A percentile compares a stretch with the other conserved stretches of the same genome.
Conservation (phyloP, 2,329 filamentous ascomycete species). For the Plectosphaerella cucumerina region DNA sequence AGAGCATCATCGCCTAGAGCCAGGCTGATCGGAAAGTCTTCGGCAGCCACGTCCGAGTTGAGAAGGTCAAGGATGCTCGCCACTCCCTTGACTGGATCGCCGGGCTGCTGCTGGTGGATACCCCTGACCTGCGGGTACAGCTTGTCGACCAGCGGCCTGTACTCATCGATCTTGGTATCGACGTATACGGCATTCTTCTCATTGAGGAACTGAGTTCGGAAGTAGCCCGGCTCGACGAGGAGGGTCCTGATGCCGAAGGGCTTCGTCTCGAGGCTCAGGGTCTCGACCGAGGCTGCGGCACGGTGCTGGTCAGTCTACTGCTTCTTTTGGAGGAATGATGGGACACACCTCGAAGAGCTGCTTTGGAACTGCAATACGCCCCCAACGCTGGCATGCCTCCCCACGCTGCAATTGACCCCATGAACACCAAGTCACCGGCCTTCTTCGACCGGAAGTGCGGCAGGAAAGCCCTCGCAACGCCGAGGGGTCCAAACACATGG, state of each 20-base stretch:
- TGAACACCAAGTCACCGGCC: slow-evolving; percentile 24
- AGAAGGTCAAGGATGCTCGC: slow-evolving; percentile 50
- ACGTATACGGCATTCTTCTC: too few species aligned
- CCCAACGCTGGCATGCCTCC: slow-evolving; percentile 23
- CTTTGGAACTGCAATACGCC: slow-evolving; percentile 26
- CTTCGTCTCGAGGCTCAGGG: slow-evolving; percentile 23
- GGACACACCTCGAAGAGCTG: slow-evolving; percentile 25
- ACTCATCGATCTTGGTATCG: too few species aligned
- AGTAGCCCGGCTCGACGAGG: slow-evolving; percentile 41
- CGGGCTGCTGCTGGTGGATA: slow-evolving; percentile 25
- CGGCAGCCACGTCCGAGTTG: slow-evolving; percentile 14
- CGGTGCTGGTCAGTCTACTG: too few species aligned
- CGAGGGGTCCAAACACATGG: slow-evolving; percentile 33
- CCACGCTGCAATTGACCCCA: slow-evolving; percentile 31
- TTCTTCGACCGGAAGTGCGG: slow-evolving; percentile 24
- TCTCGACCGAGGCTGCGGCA: slow-evolving; percentile 14
- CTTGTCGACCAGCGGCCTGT: too few species aligned
- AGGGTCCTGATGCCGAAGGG: slow-evolving; percentile 28
- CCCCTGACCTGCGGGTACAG: not conserved
- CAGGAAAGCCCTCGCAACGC: slow-evolving; percentile 27
- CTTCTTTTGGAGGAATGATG: too few species aligned
- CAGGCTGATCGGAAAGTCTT: not conserved
- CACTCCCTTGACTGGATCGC: slow-evolving; percentile 45
- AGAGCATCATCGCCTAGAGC: slow-evolving; percentile 2
- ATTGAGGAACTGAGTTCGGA: slow-evolving; percentile 24